These are phyloP conservation scores for Vitis hybrid DNA, from an alignment of 177 flowering plant species.

Conservation along the genomic window DNA sequence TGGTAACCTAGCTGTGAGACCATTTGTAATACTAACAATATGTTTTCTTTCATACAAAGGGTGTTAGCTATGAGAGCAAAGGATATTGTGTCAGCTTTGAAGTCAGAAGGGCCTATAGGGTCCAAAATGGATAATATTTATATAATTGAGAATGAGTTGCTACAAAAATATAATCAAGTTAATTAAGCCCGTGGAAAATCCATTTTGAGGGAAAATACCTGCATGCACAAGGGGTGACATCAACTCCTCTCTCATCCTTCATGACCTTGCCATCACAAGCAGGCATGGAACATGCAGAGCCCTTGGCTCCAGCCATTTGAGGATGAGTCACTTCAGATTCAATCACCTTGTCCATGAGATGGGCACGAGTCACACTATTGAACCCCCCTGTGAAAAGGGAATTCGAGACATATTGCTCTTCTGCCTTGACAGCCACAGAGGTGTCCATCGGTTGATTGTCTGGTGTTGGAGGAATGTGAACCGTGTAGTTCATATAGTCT, in stretches of 20 bases:
- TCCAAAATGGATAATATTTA: no score
- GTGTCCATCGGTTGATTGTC: slow-evolving; percentile 94
- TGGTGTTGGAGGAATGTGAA: slow-evolving; percentile 93
- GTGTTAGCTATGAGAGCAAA: no score
- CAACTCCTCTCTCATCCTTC: slow-evolving; percentile 86
- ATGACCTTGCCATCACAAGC: slow-evolving; percentile 88
- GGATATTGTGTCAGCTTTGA: no score
- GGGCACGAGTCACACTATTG: slow-evolving; percentile 91
- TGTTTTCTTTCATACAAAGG: no score
- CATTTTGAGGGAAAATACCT: slow-evolving; percentile 18
- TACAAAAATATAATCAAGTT: no score
- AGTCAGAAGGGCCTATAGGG: no score
- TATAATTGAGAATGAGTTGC: no score
- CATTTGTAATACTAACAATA: no score
- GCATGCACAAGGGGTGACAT: slow-evolving; percentile 89
- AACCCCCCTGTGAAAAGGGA: slow-evolving; percentile 91
- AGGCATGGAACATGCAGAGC: slow-evolving; percentile 68
- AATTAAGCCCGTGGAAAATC: no score
- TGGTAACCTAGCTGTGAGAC: no score
- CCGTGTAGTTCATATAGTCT: slow-evolving; percentile 80
- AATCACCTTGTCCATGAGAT: slow-evolving; percentile 94
- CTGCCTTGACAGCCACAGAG: slow-evolving; percentile 72
- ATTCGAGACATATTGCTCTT: slow-evolving; percentile 92
- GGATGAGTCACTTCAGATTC: slow-evolving; percentile 86
- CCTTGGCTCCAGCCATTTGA: slow-evolving; percentile 95